Percentiles rank a stretch among this genome's conserved stretches.
These are phyloP conservation scores for Psilocybe cyanescens DNA, from an alignment of 768 basidiomycete genomes.

Conservation along the genomic window DNA sequence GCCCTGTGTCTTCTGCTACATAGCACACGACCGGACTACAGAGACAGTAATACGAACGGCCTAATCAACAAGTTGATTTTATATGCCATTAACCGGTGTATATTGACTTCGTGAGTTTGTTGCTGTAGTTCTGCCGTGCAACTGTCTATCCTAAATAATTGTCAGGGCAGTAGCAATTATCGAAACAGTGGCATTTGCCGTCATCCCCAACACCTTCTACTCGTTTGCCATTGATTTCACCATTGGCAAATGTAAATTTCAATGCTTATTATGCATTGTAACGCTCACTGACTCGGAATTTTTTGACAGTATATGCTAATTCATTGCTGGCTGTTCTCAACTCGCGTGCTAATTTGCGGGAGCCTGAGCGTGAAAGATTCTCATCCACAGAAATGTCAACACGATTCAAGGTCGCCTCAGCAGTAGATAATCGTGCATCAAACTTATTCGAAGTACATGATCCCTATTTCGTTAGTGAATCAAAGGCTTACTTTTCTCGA, in stretches of 20 bases:
- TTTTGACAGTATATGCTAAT: conserved; percentile 45
- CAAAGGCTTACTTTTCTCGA: too few relatives aligned
- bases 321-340: conserved; percentile 50
- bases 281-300: background rate
- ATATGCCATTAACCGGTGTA: conserved; percentile 53
- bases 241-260: conserved; percentile 49
- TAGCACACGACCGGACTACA: conserved; percentile 42
- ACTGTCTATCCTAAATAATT: background rate
- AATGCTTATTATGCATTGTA: background rate
- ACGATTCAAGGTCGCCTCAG: conserved; percentile 34
- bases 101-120: conserved; percentile 49
- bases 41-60: conserved; percentile 39
- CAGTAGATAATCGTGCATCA: conserved; percentile 25
- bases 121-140: background rate
- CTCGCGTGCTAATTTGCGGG: conserved; percentile 38
- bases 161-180: conserved; percentile 40
- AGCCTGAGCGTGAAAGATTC: conserved; percentile 19
- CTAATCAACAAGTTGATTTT: conserved; percentile 50
- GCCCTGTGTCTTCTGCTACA: conserved; percentile 46
- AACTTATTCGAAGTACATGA: conserved; percentile 23
- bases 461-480: background rate
- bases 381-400: conserved; percentile 35
- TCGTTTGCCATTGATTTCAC: conserved; percentile 54
- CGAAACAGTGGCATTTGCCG: conserved; percentile 44
- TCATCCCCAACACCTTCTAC: conserved; percentile 47